Conservation (phyloP, 148 eudicot species). For the Chenopodium album region DNA sequence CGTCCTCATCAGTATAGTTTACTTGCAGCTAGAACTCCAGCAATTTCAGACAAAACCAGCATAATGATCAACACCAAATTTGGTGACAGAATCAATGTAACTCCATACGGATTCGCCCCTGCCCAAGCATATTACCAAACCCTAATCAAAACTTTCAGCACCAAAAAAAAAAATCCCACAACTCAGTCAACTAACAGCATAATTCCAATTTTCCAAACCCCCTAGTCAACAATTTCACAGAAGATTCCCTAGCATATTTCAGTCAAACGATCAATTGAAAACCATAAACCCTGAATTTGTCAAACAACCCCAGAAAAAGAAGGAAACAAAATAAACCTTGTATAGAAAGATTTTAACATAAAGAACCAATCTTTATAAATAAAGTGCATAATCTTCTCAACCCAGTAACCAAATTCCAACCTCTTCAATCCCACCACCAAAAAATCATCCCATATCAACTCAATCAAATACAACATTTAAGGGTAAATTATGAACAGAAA, state of each 20-base stretch:
- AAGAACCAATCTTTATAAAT: not conserved
- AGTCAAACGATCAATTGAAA: not conserved
- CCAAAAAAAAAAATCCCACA: not conserved
- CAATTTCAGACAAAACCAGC: conserved; percentile 22
- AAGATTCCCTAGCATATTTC: not conserved
- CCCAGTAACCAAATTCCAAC: not conserved
- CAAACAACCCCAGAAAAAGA: not conserved
- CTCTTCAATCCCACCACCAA: not conserved
- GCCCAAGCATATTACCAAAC: conserved; percentile 11
- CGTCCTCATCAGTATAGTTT: conserved; percentile 34
- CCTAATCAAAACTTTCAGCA: not conserved
- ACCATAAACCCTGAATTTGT: not conserved
- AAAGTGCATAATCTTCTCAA: not conserved
- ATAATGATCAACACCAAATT: conserved; percentile 23
- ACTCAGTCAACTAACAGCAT: not conserved
- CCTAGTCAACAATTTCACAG: not conserved
- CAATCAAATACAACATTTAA: not conserved
- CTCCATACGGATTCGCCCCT: conserved; percentile 15
- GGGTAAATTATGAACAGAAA: not conserved
- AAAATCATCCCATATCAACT: not conserved
- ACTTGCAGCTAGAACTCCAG: conserved; percentile 18
- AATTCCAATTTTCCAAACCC: not conserved
- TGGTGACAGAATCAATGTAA: not conserved
- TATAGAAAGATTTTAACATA: not conserved
- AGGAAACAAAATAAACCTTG: not conserved